Conservation (phyloP, 306 rosid genomes). For the Sophora flavescens region DNA sequence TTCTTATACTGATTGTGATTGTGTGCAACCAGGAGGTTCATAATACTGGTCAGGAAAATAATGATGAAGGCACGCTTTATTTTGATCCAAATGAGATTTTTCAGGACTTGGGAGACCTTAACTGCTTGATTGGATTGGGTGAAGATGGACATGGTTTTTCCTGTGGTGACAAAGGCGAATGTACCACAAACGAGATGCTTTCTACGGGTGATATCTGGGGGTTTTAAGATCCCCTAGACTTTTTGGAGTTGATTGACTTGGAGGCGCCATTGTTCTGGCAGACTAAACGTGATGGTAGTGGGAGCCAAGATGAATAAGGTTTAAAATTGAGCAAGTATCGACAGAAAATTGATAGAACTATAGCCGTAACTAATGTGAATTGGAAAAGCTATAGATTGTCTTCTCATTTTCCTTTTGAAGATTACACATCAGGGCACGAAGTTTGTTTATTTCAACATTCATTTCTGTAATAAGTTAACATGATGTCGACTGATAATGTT, state of each 20-base stretch:
- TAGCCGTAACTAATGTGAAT: slow-evolving; percentile 2
- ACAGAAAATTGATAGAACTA: slow-evolving; percentile 12
- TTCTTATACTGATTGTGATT: slow-evolving; percentile 30
- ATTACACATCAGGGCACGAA: neutral
- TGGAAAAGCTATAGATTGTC: neutral
- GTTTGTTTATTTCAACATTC: slow-evolving; percentile 29
- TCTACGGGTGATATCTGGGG: neutral
- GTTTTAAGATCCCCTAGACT: slow-evolving; percentile 16
- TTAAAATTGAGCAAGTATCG: slow-evolving; percentile 3
- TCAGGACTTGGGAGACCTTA: slow-evolving; percentile 52
- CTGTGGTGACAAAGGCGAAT: slow-evolving; percentile 23
- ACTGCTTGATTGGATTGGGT: slow-evolving; percentile 30
- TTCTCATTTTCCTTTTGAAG: slow-evolving; percentile 24
- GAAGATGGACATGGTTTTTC: slow-evolving; percentile 30
- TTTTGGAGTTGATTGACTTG: slow-evolving; percentile 71
- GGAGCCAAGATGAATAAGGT: slow-evolving; percentile 23
- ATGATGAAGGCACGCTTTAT: slow-evolving; percentile 27
- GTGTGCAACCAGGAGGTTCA: slow-evolving; percentile 42
- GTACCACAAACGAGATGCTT: slow-evolving; percentile 37
- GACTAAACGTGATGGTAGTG: slow-evolving; percentile 20
- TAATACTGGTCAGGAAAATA: slow-evolving; percentile 7
- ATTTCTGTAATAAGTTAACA: slow-evolving; percentile 43
- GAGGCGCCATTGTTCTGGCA: slow-evolving; percentile 43
- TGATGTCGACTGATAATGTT: slow-evolving; percentile 14
- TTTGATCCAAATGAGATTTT: slow-evolving; percentile 40